Evolutionary conservation across 164 flowering plant species (phyloP).

Genomic region (Annona squamosa): DNA sequence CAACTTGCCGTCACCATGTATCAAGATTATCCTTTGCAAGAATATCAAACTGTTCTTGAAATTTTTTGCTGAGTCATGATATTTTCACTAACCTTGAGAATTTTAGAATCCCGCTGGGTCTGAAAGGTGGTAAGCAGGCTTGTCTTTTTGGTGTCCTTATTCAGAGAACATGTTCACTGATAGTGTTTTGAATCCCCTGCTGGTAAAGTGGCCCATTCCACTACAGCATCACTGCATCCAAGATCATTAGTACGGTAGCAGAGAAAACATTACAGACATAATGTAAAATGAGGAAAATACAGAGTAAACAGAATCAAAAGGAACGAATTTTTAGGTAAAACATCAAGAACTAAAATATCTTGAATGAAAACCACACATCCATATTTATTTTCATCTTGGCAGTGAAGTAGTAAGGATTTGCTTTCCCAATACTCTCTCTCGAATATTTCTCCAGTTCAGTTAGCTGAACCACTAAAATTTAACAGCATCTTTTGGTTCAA

Average conservation of each 20-base stretch:
- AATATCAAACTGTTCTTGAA: background rate
- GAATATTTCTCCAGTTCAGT: background rate
- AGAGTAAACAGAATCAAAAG: background rate
- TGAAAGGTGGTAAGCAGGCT: background rate
- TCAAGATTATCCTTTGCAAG: no score
- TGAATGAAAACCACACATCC: background rate
- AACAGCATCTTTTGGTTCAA: background rate
- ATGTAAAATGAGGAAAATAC: background rate
- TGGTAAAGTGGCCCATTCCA: background rate
- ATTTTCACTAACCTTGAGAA: constrained; percentile 1
- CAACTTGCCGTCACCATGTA: no score
- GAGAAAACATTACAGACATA: background rate
- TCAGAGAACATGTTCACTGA: background rate
- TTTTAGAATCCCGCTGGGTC: background rate
- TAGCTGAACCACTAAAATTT: background rate
- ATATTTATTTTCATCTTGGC: background rate
- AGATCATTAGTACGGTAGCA: background rate
- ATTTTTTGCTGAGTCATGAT: constrained; percentile 24
- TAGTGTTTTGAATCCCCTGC: background rate
- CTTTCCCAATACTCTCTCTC: background rate
- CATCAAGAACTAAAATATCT: background rate
- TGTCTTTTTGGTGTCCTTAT: background rate
- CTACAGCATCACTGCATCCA: constrained; percentile 8
- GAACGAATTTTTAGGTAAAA: background rate
- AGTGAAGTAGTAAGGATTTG: background rate